Conservation (phyloP, 169 alveolate species). For the Toxoplasma gondii region DNA sequence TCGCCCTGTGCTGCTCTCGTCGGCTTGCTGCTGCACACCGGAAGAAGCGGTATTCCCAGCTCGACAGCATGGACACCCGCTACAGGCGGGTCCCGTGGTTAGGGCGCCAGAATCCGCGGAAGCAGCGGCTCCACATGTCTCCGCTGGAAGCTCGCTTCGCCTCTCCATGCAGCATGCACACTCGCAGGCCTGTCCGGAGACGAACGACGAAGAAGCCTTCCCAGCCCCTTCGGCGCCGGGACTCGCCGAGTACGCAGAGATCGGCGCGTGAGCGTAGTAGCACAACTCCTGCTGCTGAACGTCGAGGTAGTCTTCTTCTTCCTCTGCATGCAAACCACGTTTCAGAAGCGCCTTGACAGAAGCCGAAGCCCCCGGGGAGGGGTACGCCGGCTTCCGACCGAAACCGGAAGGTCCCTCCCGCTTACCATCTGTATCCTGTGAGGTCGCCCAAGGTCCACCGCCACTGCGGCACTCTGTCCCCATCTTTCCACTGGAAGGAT, state of each 20-base stretch:
- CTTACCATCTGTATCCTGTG: neutral
- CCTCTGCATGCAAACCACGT: slow-evolving; percentile 15
- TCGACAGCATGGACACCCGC: neutral
- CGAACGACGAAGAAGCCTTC: neutral
- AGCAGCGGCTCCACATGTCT: neutral
- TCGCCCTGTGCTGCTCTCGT: neutral
- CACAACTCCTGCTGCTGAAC: neutral
- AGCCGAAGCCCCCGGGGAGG: neutral
- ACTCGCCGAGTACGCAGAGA: neutral
- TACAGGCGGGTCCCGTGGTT: neutral
- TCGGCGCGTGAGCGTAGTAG: neutral
- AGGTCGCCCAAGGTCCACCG: neutral
- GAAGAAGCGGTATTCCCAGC: neutral
- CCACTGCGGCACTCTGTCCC: too few relatives aligned
- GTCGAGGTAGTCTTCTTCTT: neutral
- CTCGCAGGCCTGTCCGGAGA: neutral
- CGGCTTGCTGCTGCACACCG: neutral
- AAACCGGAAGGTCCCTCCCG: neutral
- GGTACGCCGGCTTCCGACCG: neutral
- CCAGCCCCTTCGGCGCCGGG: neutral
- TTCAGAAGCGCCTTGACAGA: neutral
- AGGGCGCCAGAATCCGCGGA: neutral
- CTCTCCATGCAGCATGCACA: neutral
- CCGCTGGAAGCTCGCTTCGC: neutral
- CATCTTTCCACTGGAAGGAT: neutral